Evolutionary conservation across 1,284 basidiomycete genomes (phyloP).

Genomic region (Ustilago trichophora): DNA sequence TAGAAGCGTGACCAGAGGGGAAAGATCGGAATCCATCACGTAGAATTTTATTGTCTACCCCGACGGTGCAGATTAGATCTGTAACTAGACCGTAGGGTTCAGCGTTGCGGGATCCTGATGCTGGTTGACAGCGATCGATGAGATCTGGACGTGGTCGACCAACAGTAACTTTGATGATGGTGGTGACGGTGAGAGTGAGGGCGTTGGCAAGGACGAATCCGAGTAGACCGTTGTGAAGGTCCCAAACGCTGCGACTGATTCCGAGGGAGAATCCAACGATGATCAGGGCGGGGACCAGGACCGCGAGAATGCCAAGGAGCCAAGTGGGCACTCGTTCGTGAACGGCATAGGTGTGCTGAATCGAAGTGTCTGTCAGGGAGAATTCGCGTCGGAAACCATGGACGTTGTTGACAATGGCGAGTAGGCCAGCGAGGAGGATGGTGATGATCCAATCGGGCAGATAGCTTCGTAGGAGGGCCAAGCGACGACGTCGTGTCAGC

Average conservation of each 20-base stretch:
- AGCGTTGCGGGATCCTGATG: conserved; percentile 73
- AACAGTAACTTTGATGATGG: conserved; percentile 80
- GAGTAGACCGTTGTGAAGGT: conserved; percentile 81
- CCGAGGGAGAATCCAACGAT: conserved; percentile 75
- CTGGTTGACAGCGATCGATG: conserved; percentile 79
- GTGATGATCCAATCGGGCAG: conserved; percentile 62
- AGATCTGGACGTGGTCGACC: conserved; percentile 78
- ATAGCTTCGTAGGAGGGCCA: conserved; percentile 36
- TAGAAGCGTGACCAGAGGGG: conserved; percentile 90
- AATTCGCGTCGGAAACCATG: conserved; percentile 79
- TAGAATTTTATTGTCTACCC: conserved; percentile 20
- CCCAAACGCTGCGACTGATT: conserved; percentile 83
- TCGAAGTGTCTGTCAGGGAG: conserved; percentile 70
- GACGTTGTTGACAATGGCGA: conserved; percentile 76
- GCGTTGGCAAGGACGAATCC: conserved; percentile 79
- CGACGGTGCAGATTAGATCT: conserved; percentile 79
- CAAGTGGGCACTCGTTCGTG: conserved; percentile 84
- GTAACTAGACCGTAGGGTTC: conserved; percentile 76
- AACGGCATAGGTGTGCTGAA: conserved; percentile 76
- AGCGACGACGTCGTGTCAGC: conserved; percentile 15
- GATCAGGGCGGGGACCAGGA: conserved; percentile 69
- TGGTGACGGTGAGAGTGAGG: conserved; percentile 82
- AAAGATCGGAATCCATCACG: conserved; percentile 84
- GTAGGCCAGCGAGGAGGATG: conserved; percentile 69
- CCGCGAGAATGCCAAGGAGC: conserved; percentile 56